Evolutionary conservation across 768 basidiomycete genomes (phyloP), one percentile per base, ranked within the genome.

Genomic region (Lentinula aciculospora): DNA sequence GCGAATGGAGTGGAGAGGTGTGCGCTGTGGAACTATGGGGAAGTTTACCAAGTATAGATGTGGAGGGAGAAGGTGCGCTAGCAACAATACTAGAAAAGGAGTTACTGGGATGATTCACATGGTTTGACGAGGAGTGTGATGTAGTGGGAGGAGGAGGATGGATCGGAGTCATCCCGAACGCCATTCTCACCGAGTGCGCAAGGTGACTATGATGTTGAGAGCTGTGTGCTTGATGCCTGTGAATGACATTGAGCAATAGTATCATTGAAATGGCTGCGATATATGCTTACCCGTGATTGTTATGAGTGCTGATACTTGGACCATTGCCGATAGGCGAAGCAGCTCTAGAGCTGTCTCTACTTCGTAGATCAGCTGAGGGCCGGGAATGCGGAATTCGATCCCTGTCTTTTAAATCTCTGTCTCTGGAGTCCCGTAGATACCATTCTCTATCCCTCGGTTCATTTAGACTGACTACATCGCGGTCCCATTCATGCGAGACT

Each of bases 111-210:
- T 31, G 28, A 53, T 36, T 5, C 19, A 44, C 23, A 21, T 37
- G 54, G 36, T 47, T 27, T 29, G n/a, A 66, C 60, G 50, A 66
- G 65, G 42, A 67, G 64, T 59, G 54, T 45, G 51, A 68, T 61
- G 28, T 61, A 64, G 6, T 62, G 59, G 19, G 50, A 53, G 56
- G 56, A 6, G 32, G 48, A 37, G 61, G 66, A 59, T 80, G 80
- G 37, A 93, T 92, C 0, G 91, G 92, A 5, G 93, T 94, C 90
- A 94, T 95, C 3, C 89, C 92, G 62, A 97, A 97, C 48, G 93
- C 94, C 31, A 86, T 77, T 37, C 90, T 84, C 23, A 96, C 88
- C 0, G 88, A 90, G 66, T 92, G 89, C 3, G 89, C 91, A 36
- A 95, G 81, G 65, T 89, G 84, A 59, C 82, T 80, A 58, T 85